Percentiles rank a stretch among this genome's conserved stretches.
These are phyloP conservation scores for Fusarium chlamydosporum DNA, from an alignment of 2,329 filamentous ascomycete genomes.

Conservation along the genomic window DNA sequence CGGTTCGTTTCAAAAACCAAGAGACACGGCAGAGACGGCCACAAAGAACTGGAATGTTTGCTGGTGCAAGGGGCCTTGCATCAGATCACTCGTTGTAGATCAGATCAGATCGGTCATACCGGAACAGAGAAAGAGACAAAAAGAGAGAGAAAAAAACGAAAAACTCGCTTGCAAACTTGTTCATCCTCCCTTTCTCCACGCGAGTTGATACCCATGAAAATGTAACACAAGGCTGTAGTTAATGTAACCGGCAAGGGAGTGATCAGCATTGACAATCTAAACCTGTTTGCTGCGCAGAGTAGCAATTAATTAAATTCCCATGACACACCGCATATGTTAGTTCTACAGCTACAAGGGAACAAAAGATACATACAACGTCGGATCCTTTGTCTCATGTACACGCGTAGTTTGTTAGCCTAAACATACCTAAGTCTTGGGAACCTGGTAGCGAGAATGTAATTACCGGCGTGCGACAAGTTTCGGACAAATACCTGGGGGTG, in stretches of 20 bases:
- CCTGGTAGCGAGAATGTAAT: slow-evolving; percentile 5
- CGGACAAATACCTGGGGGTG: slow-evolving; percentile 12
- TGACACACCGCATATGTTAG: slow-evolving; percentile 10
- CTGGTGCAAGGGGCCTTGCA: slow-evolving; percentile 8
- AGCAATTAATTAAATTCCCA: slow-evolving; percentile 2
- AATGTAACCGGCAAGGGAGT: slow-evolving; percentile 9
- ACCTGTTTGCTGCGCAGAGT: slow-evolving; percentile 23
- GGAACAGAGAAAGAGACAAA: slow-evolving; percentile 7
- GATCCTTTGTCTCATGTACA: slow-evolving; percentile 10
- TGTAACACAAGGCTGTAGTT: slow-evolving; percentile 20
- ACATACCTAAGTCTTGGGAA: not conserved
- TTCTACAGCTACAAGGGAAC: not conserved
- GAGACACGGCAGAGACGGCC: slow-evolving; percentile 17
- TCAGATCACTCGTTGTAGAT: slow-evolving; percentile 21
- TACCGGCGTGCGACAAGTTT: slow-evolving; percentile 23
- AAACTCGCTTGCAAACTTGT: slow-evolving; percentile 16
- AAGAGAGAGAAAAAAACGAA: not conserved
- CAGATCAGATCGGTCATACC: slow-evolving; percentile 31
- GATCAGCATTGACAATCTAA: slow-evolving; percentile 8
- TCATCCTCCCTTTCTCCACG: slow-evolving; percentile 3
- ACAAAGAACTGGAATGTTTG: slow-evolving; percentile 28
- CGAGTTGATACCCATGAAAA: slow-evolving; percentile 13
- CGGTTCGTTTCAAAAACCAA: slow-evolving; percentile 12
- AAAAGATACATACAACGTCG: not conserved
- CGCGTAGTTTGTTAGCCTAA: slow-evolving; percentile 1